Base-by-base conservation (phyloP, 768 basidiomycete species). In the Hydnum rufescens region DNA sequence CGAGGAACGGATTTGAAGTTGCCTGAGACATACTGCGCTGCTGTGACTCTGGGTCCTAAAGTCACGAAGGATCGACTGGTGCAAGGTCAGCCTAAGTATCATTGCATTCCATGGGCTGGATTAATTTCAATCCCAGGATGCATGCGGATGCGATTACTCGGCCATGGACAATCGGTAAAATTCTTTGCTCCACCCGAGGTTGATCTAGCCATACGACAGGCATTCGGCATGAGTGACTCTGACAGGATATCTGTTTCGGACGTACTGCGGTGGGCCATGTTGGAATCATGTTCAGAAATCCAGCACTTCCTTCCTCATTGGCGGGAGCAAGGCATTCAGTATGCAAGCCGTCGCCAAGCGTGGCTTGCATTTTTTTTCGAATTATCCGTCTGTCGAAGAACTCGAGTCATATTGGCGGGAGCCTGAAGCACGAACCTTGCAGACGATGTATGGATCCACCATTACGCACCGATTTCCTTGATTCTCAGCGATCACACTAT, bases 121-220 rank as follows among this genome's bases (percentile, higher is more conserved):
- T 51, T 19, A 19, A 5, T 18, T 49, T 5, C 19, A 8, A 5
- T 18, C 26, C 8, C 39, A 74, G 73, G 72, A 3, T 74, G 73
- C 51, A 74, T 74, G 73, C 65, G 73, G 13, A 72, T 74, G 73
- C 66, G 74, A 2, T 64, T 67, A 57, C 64, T 74, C 1, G 74
- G 74, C 13, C 58, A 61, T 4, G 70, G 69, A 0, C 73, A 74
- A 51, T 70, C 72, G 1, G 58, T 74, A 18, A 60, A 68, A 52
- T 74, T 74, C 57, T 71, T 71, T 43, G 72, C 69, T 8, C 67
- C 73, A 4, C 57, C 59, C 0, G 71, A 73, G 42, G 62, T 73
- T 2, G 66, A 70, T 51, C 57, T 57, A 5, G 48, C 54, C 1
- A 70, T 74, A 49, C 49, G 26, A 8, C 13, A 28, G 25, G 44